Evolutionary conservation across 331 rosid species (phyloP), one percentile per base, ranked within the genome.

Genomic region (Prunus yedoensis): DNA sequence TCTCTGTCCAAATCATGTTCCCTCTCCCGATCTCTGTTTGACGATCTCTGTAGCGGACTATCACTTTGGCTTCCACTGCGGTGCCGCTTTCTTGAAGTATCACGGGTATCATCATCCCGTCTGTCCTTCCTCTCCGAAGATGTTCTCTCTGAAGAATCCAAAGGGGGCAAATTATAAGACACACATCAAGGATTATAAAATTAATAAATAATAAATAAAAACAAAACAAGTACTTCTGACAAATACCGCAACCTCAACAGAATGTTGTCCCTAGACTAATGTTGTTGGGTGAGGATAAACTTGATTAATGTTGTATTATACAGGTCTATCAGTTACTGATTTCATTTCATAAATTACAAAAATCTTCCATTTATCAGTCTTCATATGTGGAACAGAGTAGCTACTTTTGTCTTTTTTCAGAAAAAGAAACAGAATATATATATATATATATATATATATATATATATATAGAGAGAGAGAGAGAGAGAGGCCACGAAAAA

Each of bases 1-100:
- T 86, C 92, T 78, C 91, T 80, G 45, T 86, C 91, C 60, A 77
- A 41, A 47, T 85, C 95, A 77, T 71, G 82, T 41, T 88, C 97
- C 86, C 90, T 87, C 73, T 92, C 99, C 68, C 91, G 87, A 75
- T 88, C 99, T 76, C 86, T 84, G 73, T 85, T 81, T 47, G 90
- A 78, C 58, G 80, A 84, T 79, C 80, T 92, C 52, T 75, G 86
- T 32, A 77, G 84, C 57, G 99, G 99, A 84, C 97, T 94, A 66
- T 67, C 80, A 73, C 90, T 90, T 76, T 76, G 84, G 89, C 97
- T 92, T 13, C 45, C 82, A 76, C 96, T 89, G 41, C 89, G 94
- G 74, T 89, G 90, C 68, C 96, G 87, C 78, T 95, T 95, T 87
- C 93, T 90, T 68, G 94, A 82, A 74, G 82, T 49, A 67, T 88